Percentiles rank a stretch among this genome's conserved stretches.
Evolutionary conservation across 2,329 filamentous ascomycete species (phyloP).

Genomic region (Cercospora beticola): DNA sequence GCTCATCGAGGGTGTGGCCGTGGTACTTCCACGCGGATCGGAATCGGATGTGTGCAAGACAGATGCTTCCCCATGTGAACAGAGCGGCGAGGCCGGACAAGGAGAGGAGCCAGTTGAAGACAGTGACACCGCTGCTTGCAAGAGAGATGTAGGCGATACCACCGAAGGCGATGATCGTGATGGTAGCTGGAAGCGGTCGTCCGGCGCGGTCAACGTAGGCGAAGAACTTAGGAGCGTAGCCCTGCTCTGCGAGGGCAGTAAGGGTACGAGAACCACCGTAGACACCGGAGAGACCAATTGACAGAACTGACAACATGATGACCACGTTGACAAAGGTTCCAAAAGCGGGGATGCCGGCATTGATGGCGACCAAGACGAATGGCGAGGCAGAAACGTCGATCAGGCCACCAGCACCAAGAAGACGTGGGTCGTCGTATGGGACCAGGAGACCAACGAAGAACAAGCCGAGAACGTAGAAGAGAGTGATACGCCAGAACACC

Average conservation of each 20-base stretch:
- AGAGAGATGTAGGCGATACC: conserved; percentile 61
- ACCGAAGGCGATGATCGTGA: conserved; percentile 48
- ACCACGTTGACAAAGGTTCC: conserved; percentile 93
- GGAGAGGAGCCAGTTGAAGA: conserved; percentile 67
- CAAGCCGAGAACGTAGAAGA: conserved; percentile 86
- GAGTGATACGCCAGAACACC: conserved; percentile 88
- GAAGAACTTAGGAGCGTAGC: conserved; percentile 57
- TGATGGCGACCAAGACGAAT: conserved; percentile 88
- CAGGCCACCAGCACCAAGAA: conserved; percentile 56
- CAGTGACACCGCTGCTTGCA: conserved; percentile 44
- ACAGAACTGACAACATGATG: conserved; percentile 87
- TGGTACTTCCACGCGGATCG: conserved; percentile 60
- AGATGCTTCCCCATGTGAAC: conserved; percentile 73
- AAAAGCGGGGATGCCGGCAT: conserved; percentile 70
- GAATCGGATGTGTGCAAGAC: conserved; percentile 65
- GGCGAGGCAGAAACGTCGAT: conserved; percentile 76
- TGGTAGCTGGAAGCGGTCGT: conserved; percentile 58
- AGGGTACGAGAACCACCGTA: conserved; percentile 90
- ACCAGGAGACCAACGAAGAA: conserved; percentile 80
- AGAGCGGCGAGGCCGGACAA: conserved; percentile 71
- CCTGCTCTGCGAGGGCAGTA: conserved; percentile 81
- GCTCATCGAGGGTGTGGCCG: conserved; percentile 66
- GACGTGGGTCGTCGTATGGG: conserved; percentile 64
- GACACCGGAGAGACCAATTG: conserved; percentile 66
- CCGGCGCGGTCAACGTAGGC: conserved; percentile 62